Percentiles rank a stretch among this genome's conserved stretches.
Conservation (phyloP, 2,329 filamentous ascomycete species). For the Amauroascus niger region DNA sequence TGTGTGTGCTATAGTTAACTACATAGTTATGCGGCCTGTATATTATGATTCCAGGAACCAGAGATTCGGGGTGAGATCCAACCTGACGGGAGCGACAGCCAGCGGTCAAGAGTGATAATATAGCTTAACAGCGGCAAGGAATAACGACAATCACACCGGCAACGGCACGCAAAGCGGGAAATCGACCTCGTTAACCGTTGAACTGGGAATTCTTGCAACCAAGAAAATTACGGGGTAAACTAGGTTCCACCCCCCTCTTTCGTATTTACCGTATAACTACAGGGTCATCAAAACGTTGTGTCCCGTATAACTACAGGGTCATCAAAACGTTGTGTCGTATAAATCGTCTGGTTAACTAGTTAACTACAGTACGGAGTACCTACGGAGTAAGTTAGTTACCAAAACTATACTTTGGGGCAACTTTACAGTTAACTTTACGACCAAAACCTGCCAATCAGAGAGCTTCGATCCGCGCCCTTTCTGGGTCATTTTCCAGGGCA, state of each 20-base stretch:
- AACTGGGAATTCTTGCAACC: neutral
- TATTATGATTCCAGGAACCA: constrained; percentile 5
- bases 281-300: too few relatives aligned
- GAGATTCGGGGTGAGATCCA: constrained; percentile 4
- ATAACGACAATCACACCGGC: neutral
- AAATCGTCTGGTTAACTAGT: too few relatives aligned
- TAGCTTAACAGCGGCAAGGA: neutral
- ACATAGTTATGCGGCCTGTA: neutral
- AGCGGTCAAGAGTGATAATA: neutral
- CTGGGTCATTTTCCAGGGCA: too few relatives aligned
- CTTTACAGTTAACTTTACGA: too few relatives aligned
- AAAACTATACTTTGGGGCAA: too few relatives aligned
- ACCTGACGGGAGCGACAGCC: neutral
- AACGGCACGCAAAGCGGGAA: neutral
- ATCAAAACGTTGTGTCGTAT: too few relatives aligned
- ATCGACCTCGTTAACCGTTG: neutral
- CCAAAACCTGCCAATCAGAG: neutral
- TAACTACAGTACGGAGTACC: too few relatives aligned
- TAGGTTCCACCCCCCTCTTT: neutral
- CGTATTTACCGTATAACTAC: neutral
- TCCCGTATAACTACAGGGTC: too few relatives aligned
- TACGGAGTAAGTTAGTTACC: too few relatives aligned
- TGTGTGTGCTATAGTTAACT: neutral
- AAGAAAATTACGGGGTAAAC: neutral
- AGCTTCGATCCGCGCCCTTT: constrained; percentile 6